These are phyloP conservation scores for Malus fusca DNA, from an alignment of 306 rosid species.

Conservation along the genomic window DNA sequence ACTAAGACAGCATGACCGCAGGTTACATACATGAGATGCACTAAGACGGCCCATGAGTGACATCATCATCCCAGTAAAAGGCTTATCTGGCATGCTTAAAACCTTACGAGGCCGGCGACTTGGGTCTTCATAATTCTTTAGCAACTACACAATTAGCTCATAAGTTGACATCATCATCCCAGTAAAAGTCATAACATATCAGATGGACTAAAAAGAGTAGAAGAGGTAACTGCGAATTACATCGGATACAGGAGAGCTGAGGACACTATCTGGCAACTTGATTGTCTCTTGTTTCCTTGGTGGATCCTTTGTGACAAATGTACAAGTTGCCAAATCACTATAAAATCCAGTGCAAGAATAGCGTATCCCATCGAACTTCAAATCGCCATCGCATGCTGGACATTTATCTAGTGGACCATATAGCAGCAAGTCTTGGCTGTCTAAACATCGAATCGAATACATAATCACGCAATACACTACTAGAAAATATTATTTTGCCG, in stretches of 20 bases:
- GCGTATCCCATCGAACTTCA: slow-evolving; percentile 59
- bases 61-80: slow-evolving; percentile 64
- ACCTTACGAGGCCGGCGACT: slow-evolving; percentile 38
- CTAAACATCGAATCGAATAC: neutral
- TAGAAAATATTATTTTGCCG: too few species aligned
- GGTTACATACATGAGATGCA: slow-evolving; percentile 51
- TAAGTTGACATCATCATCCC: neutral
- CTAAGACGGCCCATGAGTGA: slow-evolving; percentile 78
- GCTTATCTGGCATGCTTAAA: slow-evolving; percentile 44
- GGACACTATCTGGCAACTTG: slow-evolving; percentile 59
- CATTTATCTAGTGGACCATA: slow-evolving; percentile 63
- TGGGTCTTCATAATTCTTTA: slow-evolving; percentile 59
- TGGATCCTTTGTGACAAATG: slow-evolving; percentile 60
- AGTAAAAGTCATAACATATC: neutral
- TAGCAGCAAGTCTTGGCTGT: slow-evolving; percentile 77
- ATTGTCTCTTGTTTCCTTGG: slow-evolving; percentile 53
- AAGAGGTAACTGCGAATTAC: slow-evolving; percentile 27
- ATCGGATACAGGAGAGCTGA: slow-evolving; percentile 41
- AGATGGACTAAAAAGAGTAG: neutral
- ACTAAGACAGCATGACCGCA: neutral
- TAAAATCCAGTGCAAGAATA: slow-evolving; percentile 57
- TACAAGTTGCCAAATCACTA: slow-evolving; percentile 78
- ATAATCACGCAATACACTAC: neutral
- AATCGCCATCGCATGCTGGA: slow-evolving; percentile 54
- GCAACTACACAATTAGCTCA: slow-evolving; percentile 29